Evolutionary conservation across 108 stramenopile species (phyloP), one percentile per base, ranked within the genome.

Genomic region (Pseudonitzschia delicatissima): DNA sequence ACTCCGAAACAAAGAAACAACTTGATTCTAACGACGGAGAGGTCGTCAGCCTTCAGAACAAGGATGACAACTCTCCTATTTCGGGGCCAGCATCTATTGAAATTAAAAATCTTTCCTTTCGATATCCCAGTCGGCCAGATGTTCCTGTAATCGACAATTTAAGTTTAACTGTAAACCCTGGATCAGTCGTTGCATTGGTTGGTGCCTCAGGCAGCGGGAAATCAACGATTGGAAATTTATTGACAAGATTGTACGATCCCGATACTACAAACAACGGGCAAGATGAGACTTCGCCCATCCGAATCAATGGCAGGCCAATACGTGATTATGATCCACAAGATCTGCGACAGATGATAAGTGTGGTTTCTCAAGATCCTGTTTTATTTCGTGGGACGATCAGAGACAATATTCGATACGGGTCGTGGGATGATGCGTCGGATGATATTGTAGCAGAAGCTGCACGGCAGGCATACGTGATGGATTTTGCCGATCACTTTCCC

Each of bases 311-410:
- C 13, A 61, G 80, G 32, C 77, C 87, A 42, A 73, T 98, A 27
- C 62, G 55, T 25, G 70, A 82, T 13, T 81, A 89, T 4, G 77
- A 83, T 23, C 82, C 86, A 65, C 48, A 75, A 64, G 62, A 76
- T 28, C 64, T 96, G 15, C 82, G 96, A 32, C 62, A 72, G 13
- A 77, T 75, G 33, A 87, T 96, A 50, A 94, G 90, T 0, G 84
- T 98, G 13, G 95, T 96, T 5, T 85, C 92, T 5, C 96, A 98
- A 73, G 97, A 98, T 62, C 92, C 96, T 28, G 72, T 91, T 11
- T 82, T 98, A 27, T 96, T 98, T 76, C 85, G 77, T 31, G 93
- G 90, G 31, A 92, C 86, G 0, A 92, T 97, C 23, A 66, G 66
- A 2, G 94, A 94, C 33, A 95, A 96, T 39, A 95, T 98, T 69